phyloP scores from a whole-genome alignment of 2,329 filamentous ascomycete genomes.

The Emergomyces orientalis region DNA sequence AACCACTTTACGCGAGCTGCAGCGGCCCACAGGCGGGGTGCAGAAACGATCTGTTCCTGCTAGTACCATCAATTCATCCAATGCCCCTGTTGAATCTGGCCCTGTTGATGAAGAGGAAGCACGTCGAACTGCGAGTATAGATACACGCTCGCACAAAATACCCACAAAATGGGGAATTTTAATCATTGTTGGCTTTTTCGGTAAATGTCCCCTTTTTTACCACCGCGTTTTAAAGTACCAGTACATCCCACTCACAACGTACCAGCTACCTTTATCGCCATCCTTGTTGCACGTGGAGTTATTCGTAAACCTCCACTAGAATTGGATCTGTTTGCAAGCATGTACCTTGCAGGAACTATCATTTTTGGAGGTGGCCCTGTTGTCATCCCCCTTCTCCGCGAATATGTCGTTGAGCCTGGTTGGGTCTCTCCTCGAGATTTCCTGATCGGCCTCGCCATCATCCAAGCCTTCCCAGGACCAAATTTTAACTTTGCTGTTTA shows the following conservation, averaged over 20 bases:
- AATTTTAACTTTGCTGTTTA: slow-evolving; percentile 47
- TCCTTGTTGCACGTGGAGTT: slow-evolving; percentile 44
- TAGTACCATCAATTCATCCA: slow-evolving; percentile 6
- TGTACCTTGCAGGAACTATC: slow-evolving; percentile 64
- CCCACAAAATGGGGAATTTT: slow-evolving; percentile 15
- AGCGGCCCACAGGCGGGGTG: neutral
- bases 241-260: neutral
- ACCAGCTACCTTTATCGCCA: slow-evolving; percentile 44
- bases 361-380: slow-evolving; percentile 58
- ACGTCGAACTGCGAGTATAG: neutral
- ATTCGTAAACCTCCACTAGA: slow-evolving; percentile 37
- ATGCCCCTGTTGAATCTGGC: neutral
- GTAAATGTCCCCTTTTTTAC: slow-evolving; percentile 20
- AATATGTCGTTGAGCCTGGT: slow-evolving; percentile 54
- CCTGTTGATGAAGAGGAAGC: neutral
- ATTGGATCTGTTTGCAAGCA: slow-evolving; percentile 58
- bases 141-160: slow-evolving; percentile 14
- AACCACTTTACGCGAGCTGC: slow-evolving; percentile 11
- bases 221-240: neutral
- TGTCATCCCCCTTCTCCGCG: slow-evolving; percentile 53
- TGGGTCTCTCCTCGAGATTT: slow-evolving; percentile 66
- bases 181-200: slow-evolving; percentile 42
- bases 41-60: slow-evolving; percentile 15
- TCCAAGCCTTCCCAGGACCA: slow-evolving; percentile 59
- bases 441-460: slow-evolving; percentile 61